phyloP scores from a whole-genome alignment of 1,284 basidiomycete species.

The Irpex rosettiformis region DNA sequence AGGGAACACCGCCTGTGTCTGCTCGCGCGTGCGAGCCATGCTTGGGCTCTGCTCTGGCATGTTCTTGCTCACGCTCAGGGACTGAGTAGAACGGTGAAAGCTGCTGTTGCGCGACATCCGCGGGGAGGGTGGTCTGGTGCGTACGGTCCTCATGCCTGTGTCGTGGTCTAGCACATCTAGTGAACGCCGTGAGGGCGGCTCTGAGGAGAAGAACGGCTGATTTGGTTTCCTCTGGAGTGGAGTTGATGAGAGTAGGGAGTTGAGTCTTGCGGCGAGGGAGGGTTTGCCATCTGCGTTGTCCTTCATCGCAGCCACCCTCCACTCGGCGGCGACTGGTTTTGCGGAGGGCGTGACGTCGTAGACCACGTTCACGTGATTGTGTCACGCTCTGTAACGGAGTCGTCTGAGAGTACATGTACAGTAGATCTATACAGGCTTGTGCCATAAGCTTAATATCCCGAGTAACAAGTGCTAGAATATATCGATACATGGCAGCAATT shows the following conservation, averaged over 20 bases:
- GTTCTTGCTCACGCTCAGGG: conserved; percentile 6
- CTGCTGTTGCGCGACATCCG: neutral
- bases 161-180: neutral
- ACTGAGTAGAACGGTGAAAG: conserved; percentile 5
- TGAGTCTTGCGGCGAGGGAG: conserved; percentile 14
- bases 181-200: conserved; percentile 16
- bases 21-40: neutral
- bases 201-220: conserved; percentile 4
- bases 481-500: neutral
- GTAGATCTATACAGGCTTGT: neutral
- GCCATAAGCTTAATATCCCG: neutral
- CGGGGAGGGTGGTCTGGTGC: conserved; percentile 19
- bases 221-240: conserved; percentile 1
- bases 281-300: conserved; percentile 5
- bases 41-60: conserved; percentile 1
- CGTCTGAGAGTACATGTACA: neutral
- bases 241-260: conserved; percentile 8
- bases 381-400: neutral
- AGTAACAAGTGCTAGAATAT: neutral
- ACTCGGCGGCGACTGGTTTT: neutral
- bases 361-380: neutral
- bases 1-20: conserved; percentile 26
- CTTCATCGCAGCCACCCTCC: neutral
- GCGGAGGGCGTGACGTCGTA: conserved; percentile 1
- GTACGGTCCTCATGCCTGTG: conserved; percentile 14